Base-by-base conservation (phyloP, 2,329 filamentous ascomycete species). In the Fusarium bulbicola region DNA sequence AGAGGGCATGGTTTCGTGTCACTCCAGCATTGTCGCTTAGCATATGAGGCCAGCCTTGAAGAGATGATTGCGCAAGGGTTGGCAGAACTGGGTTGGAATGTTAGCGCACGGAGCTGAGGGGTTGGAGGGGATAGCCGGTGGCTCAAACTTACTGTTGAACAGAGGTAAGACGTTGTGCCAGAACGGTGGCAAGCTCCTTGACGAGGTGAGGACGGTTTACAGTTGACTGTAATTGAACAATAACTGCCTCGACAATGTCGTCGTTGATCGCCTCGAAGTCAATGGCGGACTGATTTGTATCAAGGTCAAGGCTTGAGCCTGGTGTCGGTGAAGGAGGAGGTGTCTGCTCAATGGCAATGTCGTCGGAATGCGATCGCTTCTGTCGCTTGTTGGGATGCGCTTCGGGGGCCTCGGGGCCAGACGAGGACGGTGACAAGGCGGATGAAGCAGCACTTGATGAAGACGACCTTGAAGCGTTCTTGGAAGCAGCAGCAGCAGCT, bases 31-130 rank as follows among this genome's bases (percentile, higher is more conserved):
- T 93, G 84, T 75, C 96, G 93, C 85, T 97, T 97, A 79, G 98
- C 88, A 83, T 97, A 99, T 39, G 93, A 90, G 45, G 95, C 92
- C 58, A 99, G 87, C 77, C 96, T 92, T 49, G 96, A 98, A 5
- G 95, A 97, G 76, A 99, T 95, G 77, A 99, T 94, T 65, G 96
- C 95, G 79, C 93, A 94, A 63, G 95, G 95, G 81, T 98, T 98
- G 59, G 95, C 95, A 74, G 96, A 98, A 84, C 96, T 98, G 81
- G 63, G 73, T 73, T 73, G 74, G 53, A 69, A 74, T 77, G 78
- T 78, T 74, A 80, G 79, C 70, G 58, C 52, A 64, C 50, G 62
- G 62, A 57, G 50, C 28, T 40, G 50, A 67, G 47, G 65, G 64
- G 73, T 68, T 64, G 59, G 62, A 50, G 72, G 73, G 40, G 56